phyloP scores from a whole-genome alignment of 352 stramenopile species.

The Phytophthora boehmeriae region DNA sequence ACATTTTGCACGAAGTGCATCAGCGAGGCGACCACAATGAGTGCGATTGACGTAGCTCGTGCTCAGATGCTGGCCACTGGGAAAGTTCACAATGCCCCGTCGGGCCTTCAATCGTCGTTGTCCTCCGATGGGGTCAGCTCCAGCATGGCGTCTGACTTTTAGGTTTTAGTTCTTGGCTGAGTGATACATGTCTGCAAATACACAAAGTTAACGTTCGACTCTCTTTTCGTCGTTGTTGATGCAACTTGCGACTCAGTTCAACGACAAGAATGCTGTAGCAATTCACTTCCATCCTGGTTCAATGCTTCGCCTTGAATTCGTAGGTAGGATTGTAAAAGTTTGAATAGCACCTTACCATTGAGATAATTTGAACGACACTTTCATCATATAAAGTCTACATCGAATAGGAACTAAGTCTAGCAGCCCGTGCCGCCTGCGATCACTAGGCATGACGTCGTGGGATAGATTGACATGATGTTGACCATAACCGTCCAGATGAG shows the following conservation, averaged over 20 bases:
- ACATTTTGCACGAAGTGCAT: conserved; percentile 47
- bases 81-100: conserved; percentile 17
- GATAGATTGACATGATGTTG: conserved; percentile 38
- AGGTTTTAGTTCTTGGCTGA: conserved; percentile 2
- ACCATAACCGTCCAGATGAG: conserved; percentile 35
- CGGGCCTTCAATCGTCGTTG: conserved; percentile 21
- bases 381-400: not conserved
- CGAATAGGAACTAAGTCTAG: not conserved
- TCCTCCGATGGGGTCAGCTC: conserved; percentile 24
- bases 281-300: too few species aligned
- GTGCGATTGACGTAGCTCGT: conserved; percentile 30
- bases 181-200: too few species aligned
- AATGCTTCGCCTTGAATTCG: too few species aligned
- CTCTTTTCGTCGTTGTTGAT: not conserved
- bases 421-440: conserved; percentile 32
- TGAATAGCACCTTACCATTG: not conserved
- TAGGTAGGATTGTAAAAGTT: too few species aligned
- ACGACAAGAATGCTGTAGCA: too few species aligned
- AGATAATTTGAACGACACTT: not conserved
- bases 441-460: conserved; percentile 25
- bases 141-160: conserved; percentile 16
- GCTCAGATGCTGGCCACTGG: conserved; percentile 38
- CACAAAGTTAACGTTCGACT: too few species aligned
- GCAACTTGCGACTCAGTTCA: not conserved
- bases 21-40: conserved; percentile 35